Conservation (phyloP, 176 grass and related monocot species). For the Aegilops bicornis region DNA sequence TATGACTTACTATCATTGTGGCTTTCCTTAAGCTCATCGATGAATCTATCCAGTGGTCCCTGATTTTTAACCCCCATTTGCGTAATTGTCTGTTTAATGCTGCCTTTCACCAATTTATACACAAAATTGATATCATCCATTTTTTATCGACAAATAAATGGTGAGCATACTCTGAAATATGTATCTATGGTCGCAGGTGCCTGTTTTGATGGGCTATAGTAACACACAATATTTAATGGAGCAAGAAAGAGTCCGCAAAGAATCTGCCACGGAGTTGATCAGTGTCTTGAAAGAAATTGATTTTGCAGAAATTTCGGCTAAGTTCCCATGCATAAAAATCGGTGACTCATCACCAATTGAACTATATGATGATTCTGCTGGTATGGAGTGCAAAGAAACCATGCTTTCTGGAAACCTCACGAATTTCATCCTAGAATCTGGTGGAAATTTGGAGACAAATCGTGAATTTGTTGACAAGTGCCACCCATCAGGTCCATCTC, state of each 20-base stretch:
- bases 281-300: constrained; percentile 68
- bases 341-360: constrained; percentile 68
- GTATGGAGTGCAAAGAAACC: constrained; percentile 32
- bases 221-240: constrained; percentile 57
- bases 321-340: constrained; percentile 81
- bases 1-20: background rate
- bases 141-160: constrained; percentile 30
- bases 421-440: constrained; percentile 41
- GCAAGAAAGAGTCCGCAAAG: constrained; percentile 51
- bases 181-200: constrained; percentile 46
- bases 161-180: constrained; percentile 30
- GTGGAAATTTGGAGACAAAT: constrained; percentile 46
- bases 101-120: background rate
- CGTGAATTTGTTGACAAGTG: constrained; percentile 39
- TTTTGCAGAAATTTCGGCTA: constrained; percentile 49
- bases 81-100: constrained; percentile 15
- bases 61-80: constrained; percentile 4
- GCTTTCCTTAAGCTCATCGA: background rate
- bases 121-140: constrained; percentile 19
- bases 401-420: constrained; percentile 44
- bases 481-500: constrained; percentile 24
- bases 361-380: constrained; percentile 68
- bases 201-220: constrained; percentile 67
- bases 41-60: background rate
- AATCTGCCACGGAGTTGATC: constrained; percentile 39